Evolutionary conservation across 2,329 filamentous ascomycete species (phyloP).

Genomic region (Xylariaceae sp.): DNA sequence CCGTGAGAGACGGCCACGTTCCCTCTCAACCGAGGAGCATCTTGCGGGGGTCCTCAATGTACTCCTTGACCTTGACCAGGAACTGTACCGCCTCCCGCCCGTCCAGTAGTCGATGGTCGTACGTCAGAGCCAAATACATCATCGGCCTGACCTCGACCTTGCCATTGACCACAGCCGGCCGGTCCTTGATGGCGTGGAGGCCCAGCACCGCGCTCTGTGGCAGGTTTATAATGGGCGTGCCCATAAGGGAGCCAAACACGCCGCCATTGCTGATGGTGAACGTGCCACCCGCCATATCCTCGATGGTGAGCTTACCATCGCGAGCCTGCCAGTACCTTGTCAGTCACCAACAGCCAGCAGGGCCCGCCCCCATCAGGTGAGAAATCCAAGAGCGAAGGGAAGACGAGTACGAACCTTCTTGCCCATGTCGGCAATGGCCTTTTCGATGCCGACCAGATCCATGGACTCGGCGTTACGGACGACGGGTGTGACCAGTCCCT

Average conservation of each 20-base stretch:
- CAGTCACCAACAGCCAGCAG: constrained; percentile 14
- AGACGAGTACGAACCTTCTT: constrained; percentile 65
- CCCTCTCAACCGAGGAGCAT: constrained; percentile 60
- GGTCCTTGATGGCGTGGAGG: constrained; percentile 94
- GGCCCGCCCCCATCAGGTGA: neutral
- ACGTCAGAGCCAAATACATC: constrained; percentile 98
- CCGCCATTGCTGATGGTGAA: constrained; percentile 98
- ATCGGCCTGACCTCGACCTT: constrained; percentile 97
- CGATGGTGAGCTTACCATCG: constrained; percentile 93
- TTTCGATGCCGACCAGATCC: constrained; percentile 85
- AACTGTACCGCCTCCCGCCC: constrained; percentile 95
- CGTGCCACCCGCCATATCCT: constrained; percentile 97
- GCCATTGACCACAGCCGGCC: constrained; percentile 81
- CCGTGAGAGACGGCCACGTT: too few species aligned
- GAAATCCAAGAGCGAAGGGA: neutral
- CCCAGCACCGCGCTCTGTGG: constrained; percentile 89
- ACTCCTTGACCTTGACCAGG: constrained; percentile 95
- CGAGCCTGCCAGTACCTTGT: constrained; percentile 58
- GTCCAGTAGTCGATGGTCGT: constrained; percentile 93
- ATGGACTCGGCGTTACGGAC: constrained; percentile 87
- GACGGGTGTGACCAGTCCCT: constrained; percentile 93
- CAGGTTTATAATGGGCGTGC: constrained; percentile 96
- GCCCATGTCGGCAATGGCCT: constrained; percentile 85
- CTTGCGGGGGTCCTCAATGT: constrained; percentile 87
- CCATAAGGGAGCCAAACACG: constrained; percentile 95